phyloP scores from a whole-genome alignment of 306 rosid genomes.

The Cicer judaicum region DNA sequence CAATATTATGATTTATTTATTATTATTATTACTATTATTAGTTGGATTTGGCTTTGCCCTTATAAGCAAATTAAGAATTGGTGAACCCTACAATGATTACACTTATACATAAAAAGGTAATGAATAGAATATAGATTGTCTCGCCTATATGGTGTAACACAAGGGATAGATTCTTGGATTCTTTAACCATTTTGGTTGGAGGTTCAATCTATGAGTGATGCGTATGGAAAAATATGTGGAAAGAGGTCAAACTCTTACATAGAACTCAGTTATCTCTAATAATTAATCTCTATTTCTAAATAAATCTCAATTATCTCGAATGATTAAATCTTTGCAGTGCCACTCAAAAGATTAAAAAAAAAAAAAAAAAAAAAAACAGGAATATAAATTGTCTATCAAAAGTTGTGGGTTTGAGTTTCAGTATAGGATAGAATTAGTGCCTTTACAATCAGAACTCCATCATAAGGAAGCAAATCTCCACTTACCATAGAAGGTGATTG shows the following conservation, averaged over 20 bases:
- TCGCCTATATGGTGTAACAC: too few species aligned
- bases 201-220: too few species aligned
- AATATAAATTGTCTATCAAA: slow-evolving; percentile 6
- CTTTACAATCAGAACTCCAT: slow-evolving; percentile 58
- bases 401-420: slow-evolving; percentile 41
- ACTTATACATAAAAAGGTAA: slow-evolving; percentile 40
- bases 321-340: too few species aligned
- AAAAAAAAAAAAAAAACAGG: too few species aligned
- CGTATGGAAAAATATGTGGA: too few species aligned
- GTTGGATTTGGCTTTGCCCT: slow-evolving; percentile 31
- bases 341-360: too few species aligned
- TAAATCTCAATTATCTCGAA: too few species aligned
- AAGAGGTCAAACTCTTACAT: too few species aligned
- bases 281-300: too few species aligned
- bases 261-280: too few species aligned
- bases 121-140: slow-evolving; percentile 30
- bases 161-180: too few species aligned
- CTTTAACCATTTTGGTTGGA: too few species aligned
- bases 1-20: not conserved
- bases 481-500: slow-evolving; percentile 49
- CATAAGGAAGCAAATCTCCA: slow-evolving; percentile 44
- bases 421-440: slow-evolving; percentile 50
- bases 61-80: slow-evolving; percentile 24
- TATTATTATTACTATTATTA: not conserved
- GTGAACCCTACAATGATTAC: slow-evolving; percentile 7